A percentile compares a stretch with the other conserved stretches of the same genome.
Evolutionary conservation across 306 rosid species (phyloP).

Genomic region (Glycine soja): DNA sequence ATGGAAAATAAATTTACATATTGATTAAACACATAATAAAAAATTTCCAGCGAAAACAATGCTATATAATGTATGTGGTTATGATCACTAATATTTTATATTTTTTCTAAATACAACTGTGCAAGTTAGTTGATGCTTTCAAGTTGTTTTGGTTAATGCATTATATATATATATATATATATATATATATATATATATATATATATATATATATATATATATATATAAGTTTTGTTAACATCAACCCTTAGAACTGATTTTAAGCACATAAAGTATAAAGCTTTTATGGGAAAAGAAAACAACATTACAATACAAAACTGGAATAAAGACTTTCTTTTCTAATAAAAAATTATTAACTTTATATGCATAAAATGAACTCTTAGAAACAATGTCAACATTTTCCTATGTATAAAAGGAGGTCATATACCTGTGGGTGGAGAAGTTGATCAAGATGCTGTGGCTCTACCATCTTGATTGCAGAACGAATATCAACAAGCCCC

Average conservation of each 20-base stretch:
- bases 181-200: too few relatives aligned
- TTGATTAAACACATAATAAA: constrained; percentile 2
- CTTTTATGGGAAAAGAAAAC: not conserved
- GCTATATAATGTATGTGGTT: not conserved
- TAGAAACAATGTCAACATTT: not conserved
- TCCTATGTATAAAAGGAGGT: constrained; percentile 15
- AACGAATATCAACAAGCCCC: constrained; percentile 74
- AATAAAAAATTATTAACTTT: not conserved
- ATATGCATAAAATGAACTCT: not conserved
- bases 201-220: too few relatives aligned
- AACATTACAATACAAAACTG: not conserved
- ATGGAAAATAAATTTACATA: constrained; percentile 21
- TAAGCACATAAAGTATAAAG: not conserved
- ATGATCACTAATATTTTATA: constrained; percentile 4
- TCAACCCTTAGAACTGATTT: not conserved
- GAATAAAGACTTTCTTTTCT: not conserved
- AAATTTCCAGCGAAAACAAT: not conserved
- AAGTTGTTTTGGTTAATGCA: too few relatives aligned
- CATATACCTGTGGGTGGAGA: constrained; percentile 90
- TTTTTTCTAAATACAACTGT: not conserved
- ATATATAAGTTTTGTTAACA: not conserved
- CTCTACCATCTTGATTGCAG: constrained; percentile 92
- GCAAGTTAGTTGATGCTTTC: too few relatives aligned
- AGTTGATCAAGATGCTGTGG: constrained; percentile 96
- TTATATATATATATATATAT: too few relatives aligned